A percentile compares a stretch with the other conserved stretches of the same genome.
Evolutionary conservation across 768 basidiomycete genomes (phyloP).

Genomic region (Termitomyces titanicus): DNA sequence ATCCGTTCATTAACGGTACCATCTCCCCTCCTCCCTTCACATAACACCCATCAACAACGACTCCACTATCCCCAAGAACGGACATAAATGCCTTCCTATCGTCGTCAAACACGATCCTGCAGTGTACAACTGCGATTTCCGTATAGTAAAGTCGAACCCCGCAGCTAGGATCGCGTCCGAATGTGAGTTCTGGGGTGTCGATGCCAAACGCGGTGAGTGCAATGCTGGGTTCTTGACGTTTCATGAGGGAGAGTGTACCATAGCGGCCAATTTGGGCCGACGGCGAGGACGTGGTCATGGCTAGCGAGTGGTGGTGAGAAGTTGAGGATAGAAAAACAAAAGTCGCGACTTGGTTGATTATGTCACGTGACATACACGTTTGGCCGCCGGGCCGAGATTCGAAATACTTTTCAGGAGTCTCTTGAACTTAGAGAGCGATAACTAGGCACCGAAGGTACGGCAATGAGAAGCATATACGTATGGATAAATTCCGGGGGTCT

Average conservation of each 20-base stretch:
- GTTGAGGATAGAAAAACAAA: not conserved
- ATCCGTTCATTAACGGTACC: conserved; percentile 60
- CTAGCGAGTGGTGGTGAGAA: not conserved
- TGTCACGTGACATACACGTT: too few species aligned
- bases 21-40: conserved; percentile 42
- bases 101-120: conserved; percentile 65
- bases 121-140: conserved; percentile 59
- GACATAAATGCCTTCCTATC: conserved; percentile 70
- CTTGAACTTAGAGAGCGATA: too few species aligned
- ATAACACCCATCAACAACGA: conserved; percentile 58
- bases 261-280: conserved; percentile 51
- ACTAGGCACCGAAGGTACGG: too few species aligned
- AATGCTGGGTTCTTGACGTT: conserved; percentile 39
- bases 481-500: too few species aligned
- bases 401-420: too few species aligned
- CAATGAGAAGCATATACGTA: too few species aligned
- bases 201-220: conserved; percentile 69
- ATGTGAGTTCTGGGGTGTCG: conserved; percentile 62
- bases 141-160: conserved; percentile 69
- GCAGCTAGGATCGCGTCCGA: conserved; percentile 63
- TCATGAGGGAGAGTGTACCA: conserved; percentile 64
- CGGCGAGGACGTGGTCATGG: not conserved
- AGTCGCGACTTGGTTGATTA: not conserved
- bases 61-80: conserved; percentile 55
- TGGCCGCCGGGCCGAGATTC: too few species aligned